Percentiles rank a stretch among this genome's conserved stretches.
Evolutionary conservation across 148 eudicot species (phyloP).

Genomic region (Rhododendron henanense): DNA sequence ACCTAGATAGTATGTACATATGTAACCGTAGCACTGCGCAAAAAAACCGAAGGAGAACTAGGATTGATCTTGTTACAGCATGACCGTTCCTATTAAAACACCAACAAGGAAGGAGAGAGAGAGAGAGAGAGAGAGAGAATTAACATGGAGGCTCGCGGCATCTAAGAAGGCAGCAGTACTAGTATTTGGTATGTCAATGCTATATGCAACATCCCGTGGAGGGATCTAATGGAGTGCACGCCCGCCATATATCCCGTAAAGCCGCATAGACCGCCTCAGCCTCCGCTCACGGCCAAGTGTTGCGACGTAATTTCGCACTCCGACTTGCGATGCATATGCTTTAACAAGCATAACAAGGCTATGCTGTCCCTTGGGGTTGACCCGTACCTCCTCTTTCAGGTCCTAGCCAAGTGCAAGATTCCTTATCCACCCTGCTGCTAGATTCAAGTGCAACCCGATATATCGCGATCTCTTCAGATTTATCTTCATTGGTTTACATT

Average conservation of each 20-base stretch:
- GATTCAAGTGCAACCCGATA: too few relatives aligned
- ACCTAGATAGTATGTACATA: too few relatives aligned
- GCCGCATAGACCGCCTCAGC: not conserved
- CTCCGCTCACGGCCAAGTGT: slow-evolving; percentile 36
- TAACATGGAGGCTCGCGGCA: accelerated
- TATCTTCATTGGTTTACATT: too few relatives aligned
- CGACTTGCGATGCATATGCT: slow-evolving; percentile 53
- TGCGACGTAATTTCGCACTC: slow-evolving; percentile 33
- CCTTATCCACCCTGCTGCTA: not conserved
- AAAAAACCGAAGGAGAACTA: too few relatives aligned
- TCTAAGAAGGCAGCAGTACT: too few relatives aligned
- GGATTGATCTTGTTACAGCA: too few relatives aligned
- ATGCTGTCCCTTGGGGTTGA: slow-evolving; percentile 41
- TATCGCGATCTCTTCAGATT: too few relatives aligned
- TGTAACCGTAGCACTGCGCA: too few relatives aligned
- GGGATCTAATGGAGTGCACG: slow-evolving; percentile 35
- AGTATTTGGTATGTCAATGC: not conserved
- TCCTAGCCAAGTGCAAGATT: slow-evolving; percentile 45
- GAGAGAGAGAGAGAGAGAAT: too few relatives aligned
- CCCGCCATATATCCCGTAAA: slow-evolving; percentile 21
- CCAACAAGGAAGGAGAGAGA: too few relatives aligned
- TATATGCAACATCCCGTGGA: slow-evolving; percentile 35
- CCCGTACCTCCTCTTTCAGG: slow-evolving; percentile 41
- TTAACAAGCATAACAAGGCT: slow-evolving; percentile 30
- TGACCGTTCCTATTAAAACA: too few relatives aligned